These are phyloP conservation scores for Aspergillus melleus DNA, from an alignment of 2,329 filamentous ascomycete species.

Conservation along the genomic window DNA sequence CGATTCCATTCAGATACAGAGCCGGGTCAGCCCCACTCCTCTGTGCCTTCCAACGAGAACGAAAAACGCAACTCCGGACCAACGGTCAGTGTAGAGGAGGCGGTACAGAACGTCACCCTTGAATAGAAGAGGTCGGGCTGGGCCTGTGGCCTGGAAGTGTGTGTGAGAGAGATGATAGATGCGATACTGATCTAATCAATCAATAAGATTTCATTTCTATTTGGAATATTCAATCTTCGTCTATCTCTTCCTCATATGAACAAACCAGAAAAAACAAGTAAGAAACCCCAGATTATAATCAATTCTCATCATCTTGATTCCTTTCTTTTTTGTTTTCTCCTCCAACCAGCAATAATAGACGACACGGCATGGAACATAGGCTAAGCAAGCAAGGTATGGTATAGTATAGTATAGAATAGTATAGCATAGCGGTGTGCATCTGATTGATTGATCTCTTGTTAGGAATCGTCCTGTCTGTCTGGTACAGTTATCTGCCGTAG, in stretches of 20 bases:
- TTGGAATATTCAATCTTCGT: too few species aligned
- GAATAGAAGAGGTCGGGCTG: neutral
- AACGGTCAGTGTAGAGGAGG: slow-evolving; percentile 34
- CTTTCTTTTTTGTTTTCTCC: neutral
- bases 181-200: neutral
- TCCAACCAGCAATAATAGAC: neutral
- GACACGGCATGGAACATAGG: neutral
- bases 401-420: too few species aligned
- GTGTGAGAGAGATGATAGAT: neutral
- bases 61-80: slow-evolving; percentile 7
- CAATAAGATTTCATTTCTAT: neutral
- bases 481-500: neutral
- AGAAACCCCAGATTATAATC: neutral
- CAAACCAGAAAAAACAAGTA: neutral
- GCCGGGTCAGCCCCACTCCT: neutral
- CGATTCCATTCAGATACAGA: neutral
- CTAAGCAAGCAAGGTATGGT: too few species aligned
- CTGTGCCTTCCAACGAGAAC: neutral
- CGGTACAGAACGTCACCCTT: slow-evolving; percentile 34
- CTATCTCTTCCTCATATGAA: too few species aligned
- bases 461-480: too few species aligned
- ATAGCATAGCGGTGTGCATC: neutral
- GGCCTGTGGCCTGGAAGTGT: neutral
- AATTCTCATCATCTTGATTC: neutral
- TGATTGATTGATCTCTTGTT: neutral